A percentile compares a stretch with the other conserved stretches of the same genome.
Conservation (phyloP, 306 rosid species). For the Cucurbita ficifolia region DNA sequence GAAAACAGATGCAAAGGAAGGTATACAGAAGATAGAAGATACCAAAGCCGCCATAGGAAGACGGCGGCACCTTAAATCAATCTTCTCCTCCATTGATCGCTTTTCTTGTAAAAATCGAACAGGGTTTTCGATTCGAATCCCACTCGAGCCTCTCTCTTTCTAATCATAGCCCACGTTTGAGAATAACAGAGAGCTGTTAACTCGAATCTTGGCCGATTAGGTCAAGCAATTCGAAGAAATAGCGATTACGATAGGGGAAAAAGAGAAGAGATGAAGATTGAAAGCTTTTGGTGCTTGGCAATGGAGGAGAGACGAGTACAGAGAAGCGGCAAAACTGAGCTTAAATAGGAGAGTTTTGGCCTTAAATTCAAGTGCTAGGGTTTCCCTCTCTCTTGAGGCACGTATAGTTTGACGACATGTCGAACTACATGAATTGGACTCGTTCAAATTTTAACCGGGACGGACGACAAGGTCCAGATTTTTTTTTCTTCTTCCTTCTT, state of each 20-base stretch:
- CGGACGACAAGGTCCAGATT: neutral
- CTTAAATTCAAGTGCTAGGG: neutral
- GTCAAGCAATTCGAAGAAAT: neutral
- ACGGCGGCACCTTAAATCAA: conserved; percentile 37
- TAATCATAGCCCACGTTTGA: conserved; percentile 38
- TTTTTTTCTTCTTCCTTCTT: neutral
- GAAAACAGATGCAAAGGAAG: neutral
- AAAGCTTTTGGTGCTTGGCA: neutral
- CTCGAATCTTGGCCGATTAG: neutral
- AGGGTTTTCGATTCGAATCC: conserved; percentile 6
- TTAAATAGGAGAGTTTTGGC: neutral
- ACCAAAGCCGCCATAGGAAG: conserved; percentile 25
- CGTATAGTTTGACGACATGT: neutral
- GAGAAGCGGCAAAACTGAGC: neutral
- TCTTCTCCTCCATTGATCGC: neutral
- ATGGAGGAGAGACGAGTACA: neutral
- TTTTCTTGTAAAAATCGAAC: conserved; percentile 1
- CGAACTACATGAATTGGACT: neutral
- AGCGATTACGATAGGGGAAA: neutral
- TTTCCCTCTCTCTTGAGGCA: neutral
- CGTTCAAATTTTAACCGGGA: neutral
- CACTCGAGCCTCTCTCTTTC: conserved; percentile 81
- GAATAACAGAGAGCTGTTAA: neutral
- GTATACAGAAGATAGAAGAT: conserved; percentile 16
- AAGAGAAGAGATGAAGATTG: neutral